Conservation (phyloP, 129 eudicot species). For the Centaurea solstitialis region DNA sequence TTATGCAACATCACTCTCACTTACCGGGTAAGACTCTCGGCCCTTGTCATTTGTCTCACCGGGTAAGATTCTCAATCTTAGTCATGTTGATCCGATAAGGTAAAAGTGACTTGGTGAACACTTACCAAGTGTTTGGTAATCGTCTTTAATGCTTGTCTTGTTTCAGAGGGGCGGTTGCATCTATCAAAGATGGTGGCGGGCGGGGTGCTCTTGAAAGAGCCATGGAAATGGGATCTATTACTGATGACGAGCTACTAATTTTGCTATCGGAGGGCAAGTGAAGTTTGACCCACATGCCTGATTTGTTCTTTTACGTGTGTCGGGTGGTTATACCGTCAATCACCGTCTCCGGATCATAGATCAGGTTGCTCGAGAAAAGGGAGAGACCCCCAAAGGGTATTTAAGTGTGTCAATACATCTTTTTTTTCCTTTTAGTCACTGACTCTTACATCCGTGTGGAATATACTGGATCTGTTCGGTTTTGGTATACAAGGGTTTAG, state of each 20-base stretch:
- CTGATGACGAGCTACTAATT: conserved; percentile 85
- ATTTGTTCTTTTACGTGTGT: not conserved
- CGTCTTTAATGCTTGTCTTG: not conserved
- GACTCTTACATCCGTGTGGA: not conserved
- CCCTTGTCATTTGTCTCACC: no score
- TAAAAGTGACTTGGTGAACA: no score
- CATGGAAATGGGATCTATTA: conserved; percentile 95
- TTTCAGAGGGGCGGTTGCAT: conserved; percentile 77
- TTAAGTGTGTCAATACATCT: not conserved
- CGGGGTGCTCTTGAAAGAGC: conserved; percentile 87
- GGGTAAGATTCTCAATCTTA: no score
- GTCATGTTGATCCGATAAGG: no score
- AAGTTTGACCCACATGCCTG: conserved; percentile 7
- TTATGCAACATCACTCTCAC: no score
- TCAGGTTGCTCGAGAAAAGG: conserved; percentile 20
- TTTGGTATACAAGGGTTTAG: conserved; percentile 5
- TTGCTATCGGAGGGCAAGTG: conserved; percentile 69
- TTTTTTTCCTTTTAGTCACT: conserved; percentile 11
- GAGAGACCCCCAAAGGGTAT: not conserved
- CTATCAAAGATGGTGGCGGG: conserved; percentile 81
- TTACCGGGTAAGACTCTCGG: no score
- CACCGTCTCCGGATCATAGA: not conserved
- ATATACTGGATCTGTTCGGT: not conserved
- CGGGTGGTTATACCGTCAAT: not conserved
- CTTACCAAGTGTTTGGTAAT: no score